Evolutionary conservation across 2,329 filamentous ascomycete genomes (phyloP).

Genomic region (Akanthomyces lecanii): DNA sequence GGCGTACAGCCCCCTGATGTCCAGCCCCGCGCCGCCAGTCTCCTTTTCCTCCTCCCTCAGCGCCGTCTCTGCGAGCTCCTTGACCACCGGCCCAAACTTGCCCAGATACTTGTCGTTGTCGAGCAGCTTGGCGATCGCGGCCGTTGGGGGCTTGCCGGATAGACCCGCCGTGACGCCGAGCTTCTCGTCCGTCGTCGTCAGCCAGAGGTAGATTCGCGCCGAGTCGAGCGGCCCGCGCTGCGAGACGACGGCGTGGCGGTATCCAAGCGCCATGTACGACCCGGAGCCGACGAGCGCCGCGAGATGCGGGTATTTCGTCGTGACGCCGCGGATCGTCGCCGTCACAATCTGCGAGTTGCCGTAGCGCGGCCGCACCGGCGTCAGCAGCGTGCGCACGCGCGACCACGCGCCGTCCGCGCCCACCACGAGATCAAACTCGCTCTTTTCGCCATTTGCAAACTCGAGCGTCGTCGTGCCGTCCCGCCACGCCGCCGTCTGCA

Average conservation of each 20-base stretch:
- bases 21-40: conserved; percentile 18
- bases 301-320: conserved; percentile 35
- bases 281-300: conserved; percentile 23
- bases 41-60: conserved; percentile 24
- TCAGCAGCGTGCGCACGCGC: conserved; percentile 34
- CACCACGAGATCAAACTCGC: conserved; percentile 35
- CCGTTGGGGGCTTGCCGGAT: background rate
- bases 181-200: conserved; percentile 26
- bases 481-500: conserved; percentile 24
- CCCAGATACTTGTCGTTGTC: background rate
- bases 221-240: conserved; percentile 29
- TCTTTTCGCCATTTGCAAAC: conserved; percentile 21
- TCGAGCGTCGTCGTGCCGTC: conserved; percentile 21
- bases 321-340: conserved; percentile 31
- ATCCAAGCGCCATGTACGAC: conserved; percentile 5
- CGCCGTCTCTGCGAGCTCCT: conserved; percentile 26
- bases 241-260: conserved; percentile 30
- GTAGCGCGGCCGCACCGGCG: conserved; percentile 33
- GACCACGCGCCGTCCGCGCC: conserved; percentile 40
- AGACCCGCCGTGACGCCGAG: conserved; percentile 14
- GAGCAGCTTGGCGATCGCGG: background rate
- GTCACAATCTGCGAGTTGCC: conserved; percentile 37
- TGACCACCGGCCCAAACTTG: conserved; percentile 18
- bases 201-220: conserved; percentile 28
- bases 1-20: conserved; percentile 29